Evolutionary conservation across 106 monocot species (phyloP), one percentile per base, ranked within the genome.

Genomic region (Dendrobium chrysotoxum): DNA sequence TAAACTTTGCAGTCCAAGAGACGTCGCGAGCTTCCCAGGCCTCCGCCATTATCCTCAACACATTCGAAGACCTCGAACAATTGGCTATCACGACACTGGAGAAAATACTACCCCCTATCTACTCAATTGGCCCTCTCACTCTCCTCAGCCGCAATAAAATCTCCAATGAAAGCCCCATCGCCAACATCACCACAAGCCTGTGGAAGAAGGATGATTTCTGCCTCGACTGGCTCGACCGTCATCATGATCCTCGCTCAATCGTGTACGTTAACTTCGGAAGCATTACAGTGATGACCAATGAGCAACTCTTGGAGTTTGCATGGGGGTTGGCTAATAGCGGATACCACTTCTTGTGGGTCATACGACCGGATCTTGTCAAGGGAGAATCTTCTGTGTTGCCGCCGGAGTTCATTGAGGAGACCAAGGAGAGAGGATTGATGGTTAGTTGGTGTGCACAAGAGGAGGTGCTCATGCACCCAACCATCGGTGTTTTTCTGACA

Each of bases 401-500:
- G 0, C 50, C 57, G 7, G 80, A 76, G 35, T 89, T 86, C 72
- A 3, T 75, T 16, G 64, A 58, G 74, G 64, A 78, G 61, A 83
- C 82, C 9, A 68, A 25, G 17, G 89, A 61, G 5, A 77, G 89
- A 26, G 80, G 85, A 7, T 55, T 76, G 9, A 17, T 89, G 3
- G 67, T 80, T 31, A 81, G 86, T 20, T 89, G 89, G 89, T 89
- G 89, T 68, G 42, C 82, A 11, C 90, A 87, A 73, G 85, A 87
- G 64, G 54, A 82, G 20, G 81, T 90, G 5, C 80, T 90, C 7
- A 5, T 26, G 26, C 85, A 90, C 73, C 70, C 83, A 9, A 75
- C 83, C 5, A 28, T 85, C 42, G 87, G 85, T 72, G 85, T 85
- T 38, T 95, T 95, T 83, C n/a, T 95, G 78, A 86, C 88, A 2